These are phyloP conservation scores for Pythium rhizo-oryzae DNA, from an alignment of 352 stramenopile species.

Conservation along the genomic window DNA sequence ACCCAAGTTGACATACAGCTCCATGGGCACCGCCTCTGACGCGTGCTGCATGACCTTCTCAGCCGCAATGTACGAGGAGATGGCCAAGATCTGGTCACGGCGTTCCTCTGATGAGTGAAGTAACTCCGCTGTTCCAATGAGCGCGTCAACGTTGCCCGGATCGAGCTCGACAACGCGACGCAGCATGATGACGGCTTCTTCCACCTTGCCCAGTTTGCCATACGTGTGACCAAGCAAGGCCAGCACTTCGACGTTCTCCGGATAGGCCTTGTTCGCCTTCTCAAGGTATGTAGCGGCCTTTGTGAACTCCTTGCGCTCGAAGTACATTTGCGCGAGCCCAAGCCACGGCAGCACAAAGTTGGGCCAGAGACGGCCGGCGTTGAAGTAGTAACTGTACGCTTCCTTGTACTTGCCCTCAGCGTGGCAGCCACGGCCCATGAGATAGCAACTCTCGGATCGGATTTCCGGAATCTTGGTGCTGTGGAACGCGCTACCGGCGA, in stretches of 20 bases:
- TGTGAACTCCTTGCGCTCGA: constrained; percentile 82
- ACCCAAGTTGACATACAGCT: constrained; percentile 85
- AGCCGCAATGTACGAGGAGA: constrained; percentile 89
- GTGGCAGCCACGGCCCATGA: constrained; percentile 96
- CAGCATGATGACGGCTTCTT: constrained; percentile 79
- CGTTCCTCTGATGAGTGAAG: constrained; percentile 75
- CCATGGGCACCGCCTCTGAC: constrained; percentile 77
- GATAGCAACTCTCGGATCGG: constrained; percentile 96
- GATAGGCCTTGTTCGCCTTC: constrained; percentile 89
- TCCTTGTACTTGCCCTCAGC: constrained; percentile 94
- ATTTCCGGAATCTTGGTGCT: constrained; percentile 91
- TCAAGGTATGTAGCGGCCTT: constrained; percentile 87
- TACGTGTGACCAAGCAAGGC: constrained; percentile 83
- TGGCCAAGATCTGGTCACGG: constrained; percentile 89
- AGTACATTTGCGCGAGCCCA: constrained; percentile 90
- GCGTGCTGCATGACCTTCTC: constrained; percentile 89
- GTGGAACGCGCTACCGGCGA: constrained; percentile 88
- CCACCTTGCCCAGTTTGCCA: constrained; percentile 78
- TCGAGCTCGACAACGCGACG: constrained; percentile 86
- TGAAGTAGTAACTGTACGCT: constrained; percentile 97
- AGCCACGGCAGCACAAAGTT: constrained; percentile 90
- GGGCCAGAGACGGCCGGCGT: constrained; percentile 87
- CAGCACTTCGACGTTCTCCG: constrained; percentile 87
- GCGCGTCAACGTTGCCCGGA: constrained; percentile 81
- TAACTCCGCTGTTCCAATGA: constrained; percentile 83